Conservation (phyloP, 257 asterid species). For the Jacaranda mimosifolia region DNA sequence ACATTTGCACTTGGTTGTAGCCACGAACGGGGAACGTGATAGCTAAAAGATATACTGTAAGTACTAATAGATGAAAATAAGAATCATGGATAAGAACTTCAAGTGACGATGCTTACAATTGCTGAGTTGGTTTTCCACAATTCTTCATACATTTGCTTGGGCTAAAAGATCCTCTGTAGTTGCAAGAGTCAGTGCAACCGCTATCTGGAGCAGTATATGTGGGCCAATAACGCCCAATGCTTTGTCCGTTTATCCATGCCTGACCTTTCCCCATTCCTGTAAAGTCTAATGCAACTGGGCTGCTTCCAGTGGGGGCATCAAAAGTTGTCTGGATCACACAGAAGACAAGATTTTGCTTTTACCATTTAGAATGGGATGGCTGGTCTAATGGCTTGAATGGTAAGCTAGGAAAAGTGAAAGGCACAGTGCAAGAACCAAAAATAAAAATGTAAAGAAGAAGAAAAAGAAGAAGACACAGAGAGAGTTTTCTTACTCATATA, state of each 20-base stretch:
- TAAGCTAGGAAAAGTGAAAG: background rate
- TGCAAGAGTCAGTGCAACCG: slow-evolving; percentile 71
- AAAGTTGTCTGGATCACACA: slow-evolving; percentile 58
- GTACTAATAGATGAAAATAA: slow-evolving; percentile 13
- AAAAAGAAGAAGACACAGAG: background rate
- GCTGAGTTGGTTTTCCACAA: slow-evolving; percentile 90
- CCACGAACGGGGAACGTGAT: slow-evolving; percentile 96
- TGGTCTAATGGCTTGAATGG: background rate
- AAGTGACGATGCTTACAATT: slow-evolving; percentile 59
- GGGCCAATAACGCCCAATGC: slow-evolving; percentile 98
- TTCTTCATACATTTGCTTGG: slow-evolving; percentile 67
- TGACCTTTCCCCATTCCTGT: slow-evolving; percentile 87
- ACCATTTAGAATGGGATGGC: background rate
- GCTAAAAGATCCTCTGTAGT: slow-evolving; percentile 71
- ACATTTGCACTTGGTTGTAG: slow-evolving; percentile 66
- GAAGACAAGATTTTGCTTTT: background rate
- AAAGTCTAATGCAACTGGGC: slow-evolving; percentile 78
- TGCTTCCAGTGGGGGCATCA: slow-evolving; percentile 74
- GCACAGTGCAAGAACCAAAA: slow-evolving; percentile 15
- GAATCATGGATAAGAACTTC: background rate
- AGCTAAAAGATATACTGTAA: slow-evolving; percentile 54
- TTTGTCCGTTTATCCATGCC: slow-evolving; percentile 94
- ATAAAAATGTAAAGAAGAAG: too few species aligned
- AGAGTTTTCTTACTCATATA: background rate
- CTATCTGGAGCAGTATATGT: slow-evolving; percentile 50